Evolutionary conservation across 257 asterid genomes (phyloP).

Genomic region (Osmanthus fragrans): DNA sequence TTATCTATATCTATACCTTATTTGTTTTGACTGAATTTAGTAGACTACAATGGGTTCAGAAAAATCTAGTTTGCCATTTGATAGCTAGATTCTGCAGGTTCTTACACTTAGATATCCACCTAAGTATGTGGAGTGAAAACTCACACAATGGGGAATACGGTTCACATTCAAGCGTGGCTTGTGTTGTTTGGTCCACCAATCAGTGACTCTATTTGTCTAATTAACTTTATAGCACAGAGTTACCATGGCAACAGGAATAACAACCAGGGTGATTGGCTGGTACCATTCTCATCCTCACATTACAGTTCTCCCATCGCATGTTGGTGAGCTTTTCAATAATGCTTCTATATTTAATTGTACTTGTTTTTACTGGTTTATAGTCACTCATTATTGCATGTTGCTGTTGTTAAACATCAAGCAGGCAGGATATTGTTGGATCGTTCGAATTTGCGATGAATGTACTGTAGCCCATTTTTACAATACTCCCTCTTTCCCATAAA

Average conservation of each 20-base stretch:
- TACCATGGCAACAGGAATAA: constrained; percentile 72
- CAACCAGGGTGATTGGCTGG: constrained; percentile 99
- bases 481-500: too few relatives aligned
- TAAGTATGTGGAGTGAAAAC: constrained; percentile 4
- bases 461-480: not conserved
- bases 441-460: not conserved
- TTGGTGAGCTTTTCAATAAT: constrained; percentile 61
- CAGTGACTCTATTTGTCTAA: constrained; percentile 36
- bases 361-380: not conserved
- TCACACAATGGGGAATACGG: not conserved
- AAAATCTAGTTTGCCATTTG: not conserved
- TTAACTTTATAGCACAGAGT: constrained; percentile 87
- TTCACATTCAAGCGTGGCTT: not conserved
- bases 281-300: constrained; percentile 99
- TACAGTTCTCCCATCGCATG: constrained; percentile 98
- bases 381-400: not conserved
- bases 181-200: not conserved
- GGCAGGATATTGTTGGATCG: not conserved
- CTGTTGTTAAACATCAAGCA: not conserved
- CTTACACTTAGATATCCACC: not conserved
- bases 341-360: not conserved
- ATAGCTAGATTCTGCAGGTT: constrained; percentile 4
- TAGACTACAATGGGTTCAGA: not conserved
- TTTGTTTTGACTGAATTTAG: not conserved
- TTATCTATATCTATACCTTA: not conserved